Evolutionary conservation across 1,284 basidiomycete species (phyloP).

Genomic region (Sparassis latifolia): DNA sequence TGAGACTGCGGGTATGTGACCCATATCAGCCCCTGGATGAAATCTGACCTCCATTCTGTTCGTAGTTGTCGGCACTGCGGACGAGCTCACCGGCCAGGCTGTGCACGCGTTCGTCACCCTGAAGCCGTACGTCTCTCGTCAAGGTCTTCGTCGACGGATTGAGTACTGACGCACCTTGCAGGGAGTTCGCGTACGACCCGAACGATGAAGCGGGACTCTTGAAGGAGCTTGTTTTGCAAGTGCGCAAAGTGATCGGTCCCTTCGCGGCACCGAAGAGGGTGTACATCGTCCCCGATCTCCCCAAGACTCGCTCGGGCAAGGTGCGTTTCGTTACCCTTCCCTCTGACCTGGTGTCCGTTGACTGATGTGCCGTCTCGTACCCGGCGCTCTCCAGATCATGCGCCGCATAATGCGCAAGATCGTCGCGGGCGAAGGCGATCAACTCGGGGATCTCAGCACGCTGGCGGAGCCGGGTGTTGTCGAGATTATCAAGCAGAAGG

Average conservation of each 20-base stretch:
- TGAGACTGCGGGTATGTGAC: constrained; percentile 71
- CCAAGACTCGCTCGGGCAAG: constrained; percentile 98
- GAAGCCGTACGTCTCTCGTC: constrained; percentile 35
- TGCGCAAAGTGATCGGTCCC: constrained; percentile 92
- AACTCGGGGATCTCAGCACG: constrained; percentile 89
- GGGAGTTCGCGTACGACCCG: constrained; percentile 76
- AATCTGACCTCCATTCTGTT: constrained; percentile 1
- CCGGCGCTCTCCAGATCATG: constrained; percentile 62
- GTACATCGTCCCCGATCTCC: constrained; percentile 80
- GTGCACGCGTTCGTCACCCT: constrained; percentile 83
- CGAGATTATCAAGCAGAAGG: constrained; percentile 75
- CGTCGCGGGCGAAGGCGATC: constrained; percentile 87
- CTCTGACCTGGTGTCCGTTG: not conserved
- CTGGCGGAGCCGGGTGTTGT: constrained; percentile 84
- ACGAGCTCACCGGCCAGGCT: constrained; percentile 86
- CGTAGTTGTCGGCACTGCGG: constrained; percentile 77
- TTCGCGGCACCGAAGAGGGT: constrained; percentile 95
- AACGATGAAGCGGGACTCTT: constrained; percentile 64
- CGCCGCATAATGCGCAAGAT: constrained; percentile 94
- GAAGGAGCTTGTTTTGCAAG: constrained; percentile 92
- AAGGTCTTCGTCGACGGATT: not conserved
- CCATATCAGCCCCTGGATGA: not conserved
- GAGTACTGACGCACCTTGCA: constrained; percentile 19
- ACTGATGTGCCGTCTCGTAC: not conserved
- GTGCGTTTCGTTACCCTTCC: constrained; percentile 29